phyloP scores from a whole-genome alignment of 2,329 filamentous ascomycete genomes.

The Diaporthe sp. region DNA sequence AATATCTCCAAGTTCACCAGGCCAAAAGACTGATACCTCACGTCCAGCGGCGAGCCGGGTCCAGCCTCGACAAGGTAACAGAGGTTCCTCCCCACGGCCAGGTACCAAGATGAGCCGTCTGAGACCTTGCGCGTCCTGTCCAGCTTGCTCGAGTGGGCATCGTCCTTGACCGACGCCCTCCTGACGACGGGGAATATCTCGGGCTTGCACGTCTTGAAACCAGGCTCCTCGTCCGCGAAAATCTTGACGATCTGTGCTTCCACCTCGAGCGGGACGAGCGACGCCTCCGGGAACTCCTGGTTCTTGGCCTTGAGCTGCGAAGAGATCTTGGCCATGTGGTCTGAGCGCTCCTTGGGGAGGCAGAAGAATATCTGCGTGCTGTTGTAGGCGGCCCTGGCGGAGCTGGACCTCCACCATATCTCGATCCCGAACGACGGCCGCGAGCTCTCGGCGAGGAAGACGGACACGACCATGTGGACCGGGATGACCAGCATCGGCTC shows the following conservation, averaged over 20 bases:
- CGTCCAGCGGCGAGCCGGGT: conserved; percentile 56
- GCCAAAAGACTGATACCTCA: conserved; percentile 61
- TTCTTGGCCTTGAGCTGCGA: conserved; percentile 49
- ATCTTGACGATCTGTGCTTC: conserved; percentile 57
- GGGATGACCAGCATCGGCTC: conserved; percentile 57
- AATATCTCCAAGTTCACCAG: conserved; percentile 63
- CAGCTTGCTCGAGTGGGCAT: conserved; percentile 50
- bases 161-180: conserved; percentile 51
- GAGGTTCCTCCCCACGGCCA: conserved; percentile 64
- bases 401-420: conserved; percentile 64
- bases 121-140: conserved; percentile 56
- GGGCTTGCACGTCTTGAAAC: conserved; percentile 45
- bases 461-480: conserved; percentile 61
- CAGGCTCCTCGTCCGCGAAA: conserved; percentile 56
- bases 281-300: conserved; percentile 46
- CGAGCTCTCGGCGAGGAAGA: conserved; percentile 62
- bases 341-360: conserved; percentile 59
- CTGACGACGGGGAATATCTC: conserved; percentile 65
- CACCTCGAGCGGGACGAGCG: conserved; percentile 57
- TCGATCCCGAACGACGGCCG: conserved; percentile 63
- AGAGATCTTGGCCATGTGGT: conserved; percentile 59
- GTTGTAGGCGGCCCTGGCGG: conserved; percentile 56
- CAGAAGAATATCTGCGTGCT: conserved; percentile 62
- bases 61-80: conserved; percentile 64
- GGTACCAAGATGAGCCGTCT: conserved; percentile 64